Conservation (phyloP, 2,329 filamentous ascomycete species). For the Pseudogymnoascus sp. region DNA sequence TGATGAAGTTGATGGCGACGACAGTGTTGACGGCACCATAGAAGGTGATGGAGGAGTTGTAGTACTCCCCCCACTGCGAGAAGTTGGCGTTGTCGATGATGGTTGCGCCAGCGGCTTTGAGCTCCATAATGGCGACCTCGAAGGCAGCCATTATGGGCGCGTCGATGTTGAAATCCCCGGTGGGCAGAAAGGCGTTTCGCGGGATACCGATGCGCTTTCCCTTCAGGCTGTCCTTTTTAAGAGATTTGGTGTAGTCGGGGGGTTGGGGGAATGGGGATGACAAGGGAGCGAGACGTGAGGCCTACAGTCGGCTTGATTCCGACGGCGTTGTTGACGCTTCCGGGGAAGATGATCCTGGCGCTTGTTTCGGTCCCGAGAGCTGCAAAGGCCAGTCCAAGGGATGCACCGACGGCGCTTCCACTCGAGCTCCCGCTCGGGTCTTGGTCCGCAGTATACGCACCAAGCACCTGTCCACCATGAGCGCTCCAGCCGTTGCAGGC, state of each 20-base stretch:
- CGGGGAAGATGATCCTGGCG: constrained; percentile 54
- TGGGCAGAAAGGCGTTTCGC: constrained; percentile 44
- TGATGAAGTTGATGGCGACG: constrained; percentile 50
- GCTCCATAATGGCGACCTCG: constrained; percentile 42
- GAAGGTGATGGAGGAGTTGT: constrained; percentile 26
- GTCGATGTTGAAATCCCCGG: constrained; percentile 24
- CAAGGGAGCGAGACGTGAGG: constrained; percentile 50
- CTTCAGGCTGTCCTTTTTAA: constrained; percentile 42
- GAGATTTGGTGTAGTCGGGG: constrained; percentile 54
- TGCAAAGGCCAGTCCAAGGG: constrained; percentile 51
- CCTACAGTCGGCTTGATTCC: constrained; percentile 61
- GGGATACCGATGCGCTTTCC: constrained; percentile 59
- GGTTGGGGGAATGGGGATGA: constrained; percentile 51
- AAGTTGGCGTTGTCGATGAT: constrained; percentile 55
- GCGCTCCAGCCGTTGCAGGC: constrained; percentile 57
- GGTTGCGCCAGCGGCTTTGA: constrained; percentile 48
- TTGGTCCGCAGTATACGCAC: constrained; percentile 52
- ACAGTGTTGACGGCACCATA: constrained; percentile 34
- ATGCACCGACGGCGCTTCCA: constrained; percentile 53
- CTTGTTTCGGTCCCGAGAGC: constrained; percentile 56
- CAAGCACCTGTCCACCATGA: constrained; percentile 53
- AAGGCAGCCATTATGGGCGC: constrained; percentile 45
- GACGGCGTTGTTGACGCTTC: constrained; percentile 48
- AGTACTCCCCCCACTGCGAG: constrained; percentile 41
- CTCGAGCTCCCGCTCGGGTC: constrained; percentile 55